Evolutionary conservation across 306 rosid genomes (phyloP), one percentile per base, ranked within the genome.

Genomic region (Sesbania bispinosa): DNA sequence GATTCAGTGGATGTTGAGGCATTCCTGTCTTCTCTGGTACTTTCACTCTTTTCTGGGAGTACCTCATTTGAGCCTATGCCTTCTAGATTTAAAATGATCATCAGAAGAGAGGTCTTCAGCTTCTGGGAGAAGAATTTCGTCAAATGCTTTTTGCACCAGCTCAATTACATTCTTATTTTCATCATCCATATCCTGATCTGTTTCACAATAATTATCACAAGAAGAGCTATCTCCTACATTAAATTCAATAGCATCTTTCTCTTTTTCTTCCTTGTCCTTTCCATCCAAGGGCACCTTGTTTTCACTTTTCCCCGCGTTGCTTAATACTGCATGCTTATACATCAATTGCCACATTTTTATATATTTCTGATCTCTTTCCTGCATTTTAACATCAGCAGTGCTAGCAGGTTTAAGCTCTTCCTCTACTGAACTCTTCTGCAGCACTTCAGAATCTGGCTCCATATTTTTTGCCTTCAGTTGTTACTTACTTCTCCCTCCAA

Each of bases 111-210:
- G 36, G 66, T 79, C 82, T 68, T 77, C 91, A 69, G 84, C 76
- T 73, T 89, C 96, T 0, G 89, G 96, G 43, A 94, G 93, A 79
- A 91, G 96, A 65, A 94, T 89, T 62, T 83, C 88, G 73, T 94
- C 90, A 73, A 94, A 85, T 19, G 97, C 99, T 73, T 86, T 85
- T 72, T 86, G 95, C 69, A 91, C 96, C 32, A 91, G 82, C 75
- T 88, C 79, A 74, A 91, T 47, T 24, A 46, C 84, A 38, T 75
- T 68, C 24, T 62, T 78, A 75, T 74, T 79, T 61, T 72, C 86
- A 18, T 20, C 69, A 38, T 64, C 68, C 41, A 38, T 51, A 53
- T 61, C 80, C 66, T 76, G 82, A 50, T 59, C 74, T 3, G 45
- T 19, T 64, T 80, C 84, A 15, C 81, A 42, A 57, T 21, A 14